Evolutionary conservation across 352 stramenopile species (phyloP).

Genomic region (Pythium coloratum): DNA sequence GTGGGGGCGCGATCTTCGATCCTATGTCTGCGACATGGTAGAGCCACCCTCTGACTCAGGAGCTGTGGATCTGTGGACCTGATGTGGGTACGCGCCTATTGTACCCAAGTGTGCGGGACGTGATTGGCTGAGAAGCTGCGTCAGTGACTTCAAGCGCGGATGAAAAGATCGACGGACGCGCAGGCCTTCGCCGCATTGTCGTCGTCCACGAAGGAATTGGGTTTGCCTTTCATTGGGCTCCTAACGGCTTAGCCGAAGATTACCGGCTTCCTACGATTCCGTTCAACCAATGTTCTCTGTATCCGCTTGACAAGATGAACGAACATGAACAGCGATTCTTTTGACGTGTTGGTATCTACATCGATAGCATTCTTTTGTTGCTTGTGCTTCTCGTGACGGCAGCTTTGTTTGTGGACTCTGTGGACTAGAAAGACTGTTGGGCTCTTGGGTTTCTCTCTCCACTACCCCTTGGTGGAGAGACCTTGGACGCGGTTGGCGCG

Average conservation of each 20-base stretch:
- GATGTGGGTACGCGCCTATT: not conserved
- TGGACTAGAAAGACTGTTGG: not conserved
- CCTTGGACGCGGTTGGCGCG: not conserved
- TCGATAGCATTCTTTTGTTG: not conserved
- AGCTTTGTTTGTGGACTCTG: not conserved
- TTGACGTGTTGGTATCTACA: not conserved
- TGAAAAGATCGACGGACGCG: too few relatives aligned
- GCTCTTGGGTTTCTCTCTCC: conserved; percentile 1
- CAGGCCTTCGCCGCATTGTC: too few relatives aligned
- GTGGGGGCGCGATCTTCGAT: too few relatives aligned
- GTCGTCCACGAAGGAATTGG: too few relatives aligned
- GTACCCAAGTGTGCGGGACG: not conserved
- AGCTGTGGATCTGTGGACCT: too few relatives aligned
- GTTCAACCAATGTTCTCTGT: too few relatives aligned
- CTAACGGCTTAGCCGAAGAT: too few relatives aligned
- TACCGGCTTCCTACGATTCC: too few relatives aligned
- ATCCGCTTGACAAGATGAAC: not conserved
- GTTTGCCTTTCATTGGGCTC: too few relatives aligned
- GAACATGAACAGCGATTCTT: not conserved
- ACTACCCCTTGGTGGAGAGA: conserved; percentile 20
- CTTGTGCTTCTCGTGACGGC: not conserved
- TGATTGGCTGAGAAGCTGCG: too few relatives aligned
- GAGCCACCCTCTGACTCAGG: not conserved
- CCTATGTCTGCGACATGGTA: not conserved
- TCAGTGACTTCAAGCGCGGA: too few relatives aligned